Evolutionary conservation across 805 yeast genomes (phyloP).

Genomic region (Metschnikowia picachoensis): DNA sequence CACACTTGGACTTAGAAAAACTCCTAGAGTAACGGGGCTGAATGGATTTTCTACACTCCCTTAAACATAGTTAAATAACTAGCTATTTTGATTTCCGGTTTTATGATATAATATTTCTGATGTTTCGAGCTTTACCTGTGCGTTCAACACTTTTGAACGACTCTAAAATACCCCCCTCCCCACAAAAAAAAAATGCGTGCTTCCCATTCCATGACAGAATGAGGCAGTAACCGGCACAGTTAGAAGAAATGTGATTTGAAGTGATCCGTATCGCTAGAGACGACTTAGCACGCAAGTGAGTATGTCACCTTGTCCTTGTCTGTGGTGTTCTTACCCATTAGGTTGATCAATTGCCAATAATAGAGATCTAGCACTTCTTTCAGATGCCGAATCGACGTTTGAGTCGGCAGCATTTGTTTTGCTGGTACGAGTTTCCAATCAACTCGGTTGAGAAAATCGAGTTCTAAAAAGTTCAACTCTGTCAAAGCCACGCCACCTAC

Average conservation of each 20-base stretch:
- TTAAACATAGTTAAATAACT: not conserved
- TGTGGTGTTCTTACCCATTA: conserved; percentile 36
- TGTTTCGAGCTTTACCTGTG: too few species aligned
- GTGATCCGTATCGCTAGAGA: too few species aligned
- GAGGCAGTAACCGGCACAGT: too few species aligned
- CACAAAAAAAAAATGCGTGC: too few species aligned
- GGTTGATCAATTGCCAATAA: conserved; percentile 36
- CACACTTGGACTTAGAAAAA: not conserved
- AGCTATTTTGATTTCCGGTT: too few species aligned
- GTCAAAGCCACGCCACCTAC: conserved; percentile 89
- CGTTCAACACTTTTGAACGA: too few species aligned
- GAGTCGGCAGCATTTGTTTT: conserved; percentile 23
- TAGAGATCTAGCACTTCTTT: conserved; percentile 39
- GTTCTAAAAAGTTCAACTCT: conserved; percentile 82
- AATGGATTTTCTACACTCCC: not conserved
- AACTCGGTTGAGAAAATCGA: conserved; percentile 78
- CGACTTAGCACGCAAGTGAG: not conserved
- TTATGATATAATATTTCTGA: too few species aligned
- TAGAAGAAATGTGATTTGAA: too few species aligned
- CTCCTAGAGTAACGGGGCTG: not conserved
- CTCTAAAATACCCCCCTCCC: too few species aligned
- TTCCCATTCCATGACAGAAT: too few species aligned
- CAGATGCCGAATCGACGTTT: conserved; percentile 27
- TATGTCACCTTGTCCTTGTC: conserved; percentile 13
- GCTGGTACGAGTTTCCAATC: conserved; percentile 56